Evolutionary conservation across 148 eudicot species (phyloP).

Genomic region (Camellia lanceoleosa): DNA sequence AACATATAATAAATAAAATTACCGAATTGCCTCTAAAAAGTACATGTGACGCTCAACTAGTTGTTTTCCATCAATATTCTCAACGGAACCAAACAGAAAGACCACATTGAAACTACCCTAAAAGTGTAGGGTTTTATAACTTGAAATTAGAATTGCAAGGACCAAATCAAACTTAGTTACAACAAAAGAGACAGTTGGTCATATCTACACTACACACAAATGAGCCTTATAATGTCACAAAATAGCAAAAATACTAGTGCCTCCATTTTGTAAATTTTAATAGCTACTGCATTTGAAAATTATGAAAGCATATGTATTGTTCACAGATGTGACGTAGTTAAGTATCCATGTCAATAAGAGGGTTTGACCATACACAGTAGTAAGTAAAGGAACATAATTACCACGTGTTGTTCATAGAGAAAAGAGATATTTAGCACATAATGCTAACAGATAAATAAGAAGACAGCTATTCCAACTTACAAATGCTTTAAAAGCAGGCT

Average conservation of each 20-base stretch:
- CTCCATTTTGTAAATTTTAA: not conserved
- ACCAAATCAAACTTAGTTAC: too few relatives aligned
- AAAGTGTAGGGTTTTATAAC: too few relatives aligned
- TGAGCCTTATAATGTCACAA: not conserved
- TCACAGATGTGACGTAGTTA: not conserved
- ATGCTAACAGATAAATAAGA: not conserved
- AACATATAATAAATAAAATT: too few relatives aligned
- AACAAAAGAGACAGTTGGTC: too few relatives aligned
- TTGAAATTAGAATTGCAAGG: too few relatives aligned
- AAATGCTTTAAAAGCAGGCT: conserved; percentile 96
- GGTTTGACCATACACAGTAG: not conserved
- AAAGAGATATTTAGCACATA: not conserved
- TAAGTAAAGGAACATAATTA: not conserved
- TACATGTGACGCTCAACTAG: too few relatives aligned
- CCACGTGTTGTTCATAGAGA: not conserved
- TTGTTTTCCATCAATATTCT: too few relatives aligned
- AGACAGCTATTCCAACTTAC: conserved; percentile 48
- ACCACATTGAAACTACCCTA: too few relatives aligned
- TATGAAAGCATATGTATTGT: not conserved
- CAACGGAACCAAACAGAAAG: too few relatives aligned
- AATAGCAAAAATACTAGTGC: not conserved
- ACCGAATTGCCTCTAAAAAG: too few relatives aligned
- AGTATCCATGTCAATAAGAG: not conserved
- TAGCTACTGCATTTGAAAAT: not conserved
- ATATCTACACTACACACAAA: too few relatives aligned